phyloP scores from a whole-genome alignment of 2,329 filamentous ascomycete genomes.

The Coleophoma cylindrospora region DNA sequence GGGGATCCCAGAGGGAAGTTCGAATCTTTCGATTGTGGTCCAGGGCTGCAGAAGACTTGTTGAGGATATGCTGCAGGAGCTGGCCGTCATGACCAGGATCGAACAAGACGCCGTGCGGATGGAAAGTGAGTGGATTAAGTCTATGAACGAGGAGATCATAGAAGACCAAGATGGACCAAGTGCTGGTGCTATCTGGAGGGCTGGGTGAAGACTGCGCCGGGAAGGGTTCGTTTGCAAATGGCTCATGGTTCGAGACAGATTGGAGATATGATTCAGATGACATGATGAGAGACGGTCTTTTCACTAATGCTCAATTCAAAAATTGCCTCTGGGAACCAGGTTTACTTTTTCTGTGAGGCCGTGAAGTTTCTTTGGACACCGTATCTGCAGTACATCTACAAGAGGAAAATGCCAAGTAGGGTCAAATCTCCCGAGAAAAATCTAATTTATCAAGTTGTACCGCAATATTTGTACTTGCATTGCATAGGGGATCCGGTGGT shows the following conservation, averaged over 20 bases:
- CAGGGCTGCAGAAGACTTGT: conserved; percentile 43
- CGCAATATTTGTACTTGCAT: too few relatives aligned
- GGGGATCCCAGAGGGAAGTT: conserved; percentile 25
- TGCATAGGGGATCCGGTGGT: too few relatives aligned
- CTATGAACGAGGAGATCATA: conserved; percentile 38
- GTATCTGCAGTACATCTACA: too few relatives aligned
- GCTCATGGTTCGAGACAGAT: not conserved
- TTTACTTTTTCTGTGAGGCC: too few relatives aligned
- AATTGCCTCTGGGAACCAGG: too few relatives aligned
- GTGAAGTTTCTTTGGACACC: too few relatives aligned
- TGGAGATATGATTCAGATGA: not conserved
- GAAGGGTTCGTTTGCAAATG: not conserved
- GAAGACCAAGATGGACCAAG: conserved; percentile 15
- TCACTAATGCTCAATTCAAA: too few relatives aligned
- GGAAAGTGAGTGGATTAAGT: conserved; percentile 55
- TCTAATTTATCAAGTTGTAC: too few relatives aligned
- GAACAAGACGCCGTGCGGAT: conserved; percentile 49
- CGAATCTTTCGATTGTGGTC: conserved; percentile 43
- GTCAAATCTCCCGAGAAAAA: too few relatives aligned
- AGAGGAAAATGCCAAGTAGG: too few relatives aligned
- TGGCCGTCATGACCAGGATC: conserved; percentile 56
- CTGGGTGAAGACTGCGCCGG: not conserved
- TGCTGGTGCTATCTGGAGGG: conserved; percentile 24
- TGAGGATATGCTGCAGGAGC: conserved; percentile 55
- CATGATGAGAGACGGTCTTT: not conserved